Evolutionary conservation across 1,284 basidiomycete species (phyloP).

Genomic region (Ustilago vetiveriae): DNA sequence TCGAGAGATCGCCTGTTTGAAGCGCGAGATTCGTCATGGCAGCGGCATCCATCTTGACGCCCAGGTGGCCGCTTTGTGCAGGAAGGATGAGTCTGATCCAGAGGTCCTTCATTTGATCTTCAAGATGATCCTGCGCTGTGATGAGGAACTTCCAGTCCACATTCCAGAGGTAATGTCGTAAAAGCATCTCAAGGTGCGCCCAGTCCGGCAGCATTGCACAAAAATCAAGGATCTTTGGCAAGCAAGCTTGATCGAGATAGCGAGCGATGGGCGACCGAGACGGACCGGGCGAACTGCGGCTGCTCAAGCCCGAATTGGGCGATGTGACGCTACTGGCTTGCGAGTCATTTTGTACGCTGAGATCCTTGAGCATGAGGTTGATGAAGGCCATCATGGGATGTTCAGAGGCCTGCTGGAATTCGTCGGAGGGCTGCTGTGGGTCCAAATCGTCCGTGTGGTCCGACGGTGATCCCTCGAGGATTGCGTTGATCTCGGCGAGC

Average conservation of each 20-base stretch:
- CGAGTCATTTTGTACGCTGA: conserved; percentile 19
- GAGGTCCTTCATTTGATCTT: conserved; percentile 29
- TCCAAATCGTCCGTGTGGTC: conserved; percentile 21
- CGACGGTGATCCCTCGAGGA: conserved; percentile 12
- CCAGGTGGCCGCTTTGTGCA: conserved; percentile 7
- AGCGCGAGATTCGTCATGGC: conserved; percentile 2
- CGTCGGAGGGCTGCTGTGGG: conserved; percentile 12
- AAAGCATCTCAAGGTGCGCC: conserved; percentile 13
- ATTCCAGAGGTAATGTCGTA: conserved; percentile 37
- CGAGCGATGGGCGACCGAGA: conserved; percentile 1
- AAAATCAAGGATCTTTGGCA: conserved; percentile 28
- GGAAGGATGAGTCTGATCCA: conserved; percentile 29
- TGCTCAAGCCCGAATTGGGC: conserved; percentile 13
- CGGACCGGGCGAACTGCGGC: conserved; percentile 1
- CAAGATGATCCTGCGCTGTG: conserved; percentile 34
- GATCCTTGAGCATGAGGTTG: conserved; percentile 50
- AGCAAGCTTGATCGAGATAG: conserved; percentile 18
- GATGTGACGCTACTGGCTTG: conserved; percentile 12
- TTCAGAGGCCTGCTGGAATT: conserved; percentile 6
- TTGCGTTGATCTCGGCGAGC: conserved; percentile 43
- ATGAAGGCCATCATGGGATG: conserved; percentile 48
- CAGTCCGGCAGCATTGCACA: conserved; percentile 35
- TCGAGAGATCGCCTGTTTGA: conserved; percentile 33
- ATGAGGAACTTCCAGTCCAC: conserved; percentile 51
- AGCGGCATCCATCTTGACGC: neutral